Conservation (phyloP, 176 grass and related monocot species). For the Eleusine indica region DNA sequence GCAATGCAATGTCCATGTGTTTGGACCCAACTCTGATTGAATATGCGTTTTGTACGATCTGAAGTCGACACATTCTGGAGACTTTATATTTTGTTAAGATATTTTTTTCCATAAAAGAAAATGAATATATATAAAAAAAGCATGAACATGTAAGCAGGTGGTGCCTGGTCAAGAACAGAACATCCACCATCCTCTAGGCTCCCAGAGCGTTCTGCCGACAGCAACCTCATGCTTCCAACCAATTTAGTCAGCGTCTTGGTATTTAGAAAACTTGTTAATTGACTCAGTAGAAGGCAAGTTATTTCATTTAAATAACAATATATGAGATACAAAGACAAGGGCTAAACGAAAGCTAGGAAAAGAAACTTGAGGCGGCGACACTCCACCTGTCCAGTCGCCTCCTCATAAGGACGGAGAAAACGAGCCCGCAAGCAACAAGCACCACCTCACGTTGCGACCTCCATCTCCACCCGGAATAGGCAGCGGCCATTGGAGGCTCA, state of each 20-base stretch:
- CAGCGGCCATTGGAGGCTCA: slow-evolving; percentile 25
- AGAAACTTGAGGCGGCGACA: background rate
- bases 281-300: background rate
- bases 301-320: background rate
- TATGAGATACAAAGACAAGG: background rate
- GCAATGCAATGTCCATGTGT: background rate
- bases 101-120: too few species aligned
- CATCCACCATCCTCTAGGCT: too few species aligned
- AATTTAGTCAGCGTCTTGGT: background rate
- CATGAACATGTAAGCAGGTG: background rate
- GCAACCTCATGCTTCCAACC: background rate
- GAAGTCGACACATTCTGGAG: background rate
- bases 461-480: slow-evolving; percentile 32
- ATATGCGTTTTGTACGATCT: background rate
- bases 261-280: background rate
- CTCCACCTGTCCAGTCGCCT: background rate
- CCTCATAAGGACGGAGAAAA: slow-evolving; percentile 18
- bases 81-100: too few species aligned
- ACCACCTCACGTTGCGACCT: slow-evolving; percentile 25
- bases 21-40: too few species aligned
- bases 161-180: too few species aligned
- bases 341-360: too few species aligned
- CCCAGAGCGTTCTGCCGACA: background rate
- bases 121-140: background rate
- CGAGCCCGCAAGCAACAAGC: slow-evolving; percentile 2